These are phyloP conservation scores for Ustilago loliicola DNA, from an alignment of 1,284 basidiomycete species.

Conservation along the genomic window DNA sequence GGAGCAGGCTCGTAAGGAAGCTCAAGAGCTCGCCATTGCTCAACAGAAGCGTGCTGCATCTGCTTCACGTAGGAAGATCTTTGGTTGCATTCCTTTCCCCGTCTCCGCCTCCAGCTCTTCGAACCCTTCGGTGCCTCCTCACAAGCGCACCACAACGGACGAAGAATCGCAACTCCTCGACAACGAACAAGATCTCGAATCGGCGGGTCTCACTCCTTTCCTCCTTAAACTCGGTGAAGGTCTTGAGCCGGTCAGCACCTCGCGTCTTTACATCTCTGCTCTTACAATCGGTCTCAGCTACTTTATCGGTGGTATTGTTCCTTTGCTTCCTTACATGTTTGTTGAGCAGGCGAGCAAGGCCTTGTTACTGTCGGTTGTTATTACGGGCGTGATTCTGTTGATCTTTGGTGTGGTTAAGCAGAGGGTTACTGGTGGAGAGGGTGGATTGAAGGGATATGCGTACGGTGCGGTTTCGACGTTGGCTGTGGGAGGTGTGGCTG, in stretches of 20 bases:
- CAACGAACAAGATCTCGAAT: conserved; percentile 29
- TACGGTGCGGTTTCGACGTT: conserved; percentile 92
- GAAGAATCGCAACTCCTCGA: conserved; percentile 30
- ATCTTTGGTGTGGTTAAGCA: conserved; percentile 65
- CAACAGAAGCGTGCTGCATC: conserved; percentile 5
- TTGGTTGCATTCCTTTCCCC: conserved; percentile 45
- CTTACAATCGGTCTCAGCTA: conserved; percentile 61
- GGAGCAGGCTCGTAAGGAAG: conserved; percentile 29
- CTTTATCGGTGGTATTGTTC: conserved; percentile 63
- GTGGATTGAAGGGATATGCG: conserved; percentile 71
- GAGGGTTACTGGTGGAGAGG: conserved; percentile 56
- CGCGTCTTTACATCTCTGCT: conserved; percentile 59
- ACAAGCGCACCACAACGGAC: conserved; percentile 19
- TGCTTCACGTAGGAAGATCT: conserved; percentile 26
- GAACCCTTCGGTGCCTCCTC: conserved; percentile 9
- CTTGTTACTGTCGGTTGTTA: conserved; percentile 52
- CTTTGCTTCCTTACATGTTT: conserved; percentile 65
- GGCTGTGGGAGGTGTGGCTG: conserved; percentile 88
- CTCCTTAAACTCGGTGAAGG: conserved; percentile 60
- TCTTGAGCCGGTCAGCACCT: conserved; percentile 60
- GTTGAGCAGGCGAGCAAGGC: conserved; percentile 50
- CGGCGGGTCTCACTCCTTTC: conserved; percentile 62
- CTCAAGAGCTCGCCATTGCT: conserved; percentile 5
- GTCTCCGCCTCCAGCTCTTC: conserved; percentile 14
- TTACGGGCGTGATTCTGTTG: conserved; percentile 62